Base-by-base conservation (phyloP, 192 early-diverging fungal species). In the Backusella liffmaniae region DNA sequence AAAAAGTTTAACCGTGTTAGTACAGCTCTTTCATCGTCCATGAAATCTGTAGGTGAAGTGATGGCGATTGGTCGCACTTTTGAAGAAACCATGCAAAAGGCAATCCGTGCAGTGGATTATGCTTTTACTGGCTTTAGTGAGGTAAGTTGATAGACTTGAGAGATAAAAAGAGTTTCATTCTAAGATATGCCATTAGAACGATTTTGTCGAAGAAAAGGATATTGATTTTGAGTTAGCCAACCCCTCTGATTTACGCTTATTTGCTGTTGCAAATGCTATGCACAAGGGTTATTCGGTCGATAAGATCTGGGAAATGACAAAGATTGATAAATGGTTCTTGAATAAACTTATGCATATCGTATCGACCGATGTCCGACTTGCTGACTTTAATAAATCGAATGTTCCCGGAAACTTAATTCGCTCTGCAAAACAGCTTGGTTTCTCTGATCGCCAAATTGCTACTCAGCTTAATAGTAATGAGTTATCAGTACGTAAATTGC, bases 41-140 rank as follows among this genome's bases (percentile, higher is more conserved):
- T 99, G 97, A 99, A 99, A 86, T 92, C 90, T 65, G 97, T 99
- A 23, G 96, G 97, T 65, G 97, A 99, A 83, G 97, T 99, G 39
- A 99, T 98, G 97, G 92, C 95, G 9, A 93, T 99, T 72, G 97
- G 97, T 10, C 87, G 97, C 70, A 99, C 93, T 67, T 99, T 97
- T 74, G 96, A 99, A 86, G 97, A 99, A 85, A 96, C 94, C 15
- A 92, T 99, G 74, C 96, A 98, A 85, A 96, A 99, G 86, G 97
- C 96, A 51, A 96, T 96, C 73, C 91, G 93, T 30, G 91, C 94
- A 49, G 96, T 98, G 13, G 95, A 98, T 53, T 94, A 89, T 76
- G 89, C 89, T 79, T 92, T 97, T 75, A 87, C 87, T 77, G 96
- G 96, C 13, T 98, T 97, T 81, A 77, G 89, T 68, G 81, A 88